These are phyloP conservation scores for Pleomassaria siparia DNA, from an alignment of 2,329 filamentous ascomycete genomes.

Conservation along the genomic window DNA sequence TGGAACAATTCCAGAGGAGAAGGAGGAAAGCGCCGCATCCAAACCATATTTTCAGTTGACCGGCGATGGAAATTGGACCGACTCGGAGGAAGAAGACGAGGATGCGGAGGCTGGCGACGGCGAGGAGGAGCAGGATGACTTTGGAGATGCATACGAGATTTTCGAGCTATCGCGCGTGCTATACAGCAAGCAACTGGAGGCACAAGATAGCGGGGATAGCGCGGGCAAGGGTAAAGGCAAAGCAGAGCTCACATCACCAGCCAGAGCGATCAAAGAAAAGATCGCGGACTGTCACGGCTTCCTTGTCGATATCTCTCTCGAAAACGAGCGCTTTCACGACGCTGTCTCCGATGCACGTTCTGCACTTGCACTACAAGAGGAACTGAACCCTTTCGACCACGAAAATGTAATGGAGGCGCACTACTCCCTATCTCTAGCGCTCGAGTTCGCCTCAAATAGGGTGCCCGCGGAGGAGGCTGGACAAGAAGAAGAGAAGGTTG, in stretches of 20 bases:
- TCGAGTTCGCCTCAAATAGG: conserved; percentile 84
- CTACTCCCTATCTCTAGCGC: conserved; percentile 91
- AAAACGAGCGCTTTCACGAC: conserved; percentile 88
- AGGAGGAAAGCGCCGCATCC: conserved; percentile 55
- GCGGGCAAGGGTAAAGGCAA: conserved; percentile 50
- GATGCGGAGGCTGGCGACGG: conserved; percentile 50
- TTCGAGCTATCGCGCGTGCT: conserved; percentile 64
- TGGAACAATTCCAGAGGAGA: conserved; percentile 37
- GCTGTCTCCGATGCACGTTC: conserved; percentile 83
- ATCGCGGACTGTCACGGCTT: conserved; percentile 92
- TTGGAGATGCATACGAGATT: conserved; percentile 64
- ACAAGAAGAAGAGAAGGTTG: conserved; percentile 31
- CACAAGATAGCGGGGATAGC: conserved; percentile 33
- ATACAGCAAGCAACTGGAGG: conserved; percentile 58
- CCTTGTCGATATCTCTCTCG: conserved; percentile 93
- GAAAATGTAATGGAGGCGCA: conserved; percentile 91
- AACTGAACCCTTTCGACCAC: conserved; percentile 77
- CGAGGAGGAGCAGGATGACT: conserved; percentile 61
- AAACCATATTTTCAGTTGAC: conserved; percentile 89
- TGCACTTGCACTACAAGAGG: conserved; percentile 75
- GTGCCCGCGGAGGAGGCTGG: conserved; percentile 56
- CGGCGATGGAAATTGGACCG: conserved; percentile 85
- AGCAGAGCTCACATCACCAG: conserved; percentile 40
- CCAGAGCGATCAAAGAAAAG: conserved; percentile 64
- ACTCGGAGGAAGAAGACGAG: conserved; percentile 73